Percentiles rank a stretch among this genome's conserved stretches.
Conservation (phyloP, 345 rosid genomes). For the Gossypium stocksii region DNA sequence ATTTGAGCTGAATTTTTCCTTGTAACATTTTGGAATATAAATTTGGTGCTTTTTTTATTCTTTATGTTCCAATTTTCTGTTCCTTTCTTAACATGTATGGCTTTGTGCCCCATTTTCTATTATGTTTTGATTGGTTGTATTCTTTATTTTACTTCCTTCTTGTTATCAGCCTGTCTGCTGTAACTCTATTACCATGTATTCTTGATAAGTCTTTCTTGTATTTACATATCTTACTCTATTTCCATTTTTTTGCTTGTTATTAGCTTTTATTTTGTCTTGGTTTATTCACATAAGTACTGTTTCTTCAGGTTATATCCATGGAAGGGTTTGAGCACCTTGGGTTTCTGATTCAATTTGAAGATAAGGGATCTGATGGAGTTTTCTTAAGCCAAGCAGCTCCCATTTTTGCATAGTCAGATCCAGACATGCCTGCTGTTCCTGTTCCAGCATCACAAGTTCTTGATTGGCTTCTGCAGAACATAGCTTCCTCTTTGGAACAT, state of each 20-base stretch:
- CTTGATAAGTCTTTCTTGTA: background rate
- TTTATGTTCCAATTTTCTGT: background rate
- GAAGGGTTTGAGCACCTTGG: slow-evolving; percentile 97
- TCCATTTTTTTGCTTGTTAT: background rate
- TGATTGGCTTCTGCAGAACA: slow-evolving; percentile 85
- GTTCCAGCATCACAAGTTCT: slow-evolving; percentile 85
- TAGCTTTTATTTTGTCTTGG: background rate
- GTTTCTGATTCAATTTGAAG: slow-evolving; percentile 88
- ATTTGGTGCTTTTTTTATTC: background rate
- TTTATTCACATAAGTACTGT: slow-evolving; percentile 17
- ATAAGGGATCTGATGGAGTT: slow-evolving; percentile 73
- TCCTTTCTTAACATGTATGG: background rate
- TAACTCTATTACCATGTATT: background rate
- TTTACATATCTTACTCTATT: slow-evolving; percentile 1
- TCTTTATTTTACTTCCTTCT: background rate
- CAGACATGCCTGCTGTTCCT: slow-evolving; percentile 98
- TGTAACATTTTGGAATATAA: background rate
- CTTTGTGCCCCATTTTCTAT: background rate
- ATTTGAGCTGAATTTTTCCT: background rate
- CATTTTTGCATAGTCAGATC: slow-evolving; percentile 97
- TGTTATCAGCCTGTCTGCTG: background rate
- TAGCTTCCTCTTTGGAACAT: slow-evolving; percentile 68
- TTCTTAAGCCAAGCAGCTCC: slow-evolving; percentile 88
- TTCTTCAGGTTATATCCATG: slow-evolving; percentile 75
- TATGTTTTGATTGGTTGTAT: background rate